These are phyloP conservation scores for Termitomyces bulborhizus DNA, from an alignment of 768 basidiomycete species.

Conservation along the genomic window DNA sequence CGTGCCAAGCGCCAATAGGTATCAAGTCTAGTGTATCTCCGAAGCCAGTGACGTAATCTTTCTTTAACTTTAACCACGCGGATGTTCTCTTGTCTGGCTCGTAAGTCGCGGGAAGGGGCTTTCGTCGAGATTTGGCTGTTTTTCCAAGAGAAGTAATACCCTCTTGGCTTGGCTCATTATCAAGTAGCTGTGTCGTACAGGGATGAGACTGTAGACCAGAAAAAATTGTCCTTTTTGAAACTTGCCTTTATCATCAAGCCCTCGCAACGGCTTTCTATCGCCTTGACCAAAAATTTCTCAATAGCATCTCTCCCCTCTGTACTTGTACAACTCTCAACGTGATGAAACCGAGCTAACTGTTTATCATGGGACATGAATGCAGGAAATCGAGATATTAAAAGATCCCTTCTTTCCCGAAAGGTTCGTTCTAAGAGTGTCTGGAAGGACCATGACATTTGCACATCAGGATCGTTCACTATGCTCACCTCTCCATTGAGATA, in stretches of 20 bases:
- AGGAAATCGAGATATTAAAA: slow-evolving; percentile 62
- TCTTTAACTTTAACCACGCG: slow-evolving; percentile 90
- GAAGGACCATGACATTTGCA: not conserved
- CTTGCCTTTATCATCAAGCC: slow-evolving; percentile 91
- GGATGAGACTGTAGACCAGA: not conserved
- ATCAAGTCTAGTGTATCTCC: slow-evolving; percentile 73
- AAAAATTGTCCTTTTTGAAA: not conserved
- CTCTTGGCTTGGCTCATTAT: slow-evolving; percentile 39
- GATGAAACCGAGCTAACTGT: slow-evolving; percentile 55
- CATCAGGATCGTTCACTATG: slow-evolving; percentile 1
- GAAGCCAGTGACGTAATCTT: slow-evolving; percentile 79
- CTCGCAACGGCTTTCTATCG: slow-evolving; percentile 75
- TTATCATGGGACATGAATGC: slow-evolving; percentile 37
- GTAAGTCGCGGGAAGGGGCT: slow-evolving; percentile 78
- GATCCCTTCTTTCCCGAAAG: slow-evolving; percentile 63
- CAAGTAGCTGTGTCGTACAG: slow-evolving; percentile 47
- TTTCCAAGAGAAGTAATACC: slow-evolving; percentile 15
- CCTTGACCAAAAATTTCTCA: slow-evolving; percentile 69
- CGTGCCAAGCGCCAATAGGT: slow-evolving; percentile 83
- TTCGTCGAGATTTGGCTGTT: slow-evolving; percentile 39
- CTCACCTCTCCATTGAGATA: slow-evolving; percentile 73
- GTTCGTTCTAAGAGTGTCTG: slow-evolving; percentile 64
- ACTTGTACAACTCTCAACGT: slow-evolving; percentile 71
- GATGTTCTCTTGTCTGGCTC: slow-evolving; percentile 84
- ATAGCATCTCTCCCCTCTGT: slow-evolving; percentile 54